Percentiles rank a stretch among this genome's conserved stretches.
Conservation (phyloP, 805 yeast genomes). For the Teunomyces kruisii region DNA sequence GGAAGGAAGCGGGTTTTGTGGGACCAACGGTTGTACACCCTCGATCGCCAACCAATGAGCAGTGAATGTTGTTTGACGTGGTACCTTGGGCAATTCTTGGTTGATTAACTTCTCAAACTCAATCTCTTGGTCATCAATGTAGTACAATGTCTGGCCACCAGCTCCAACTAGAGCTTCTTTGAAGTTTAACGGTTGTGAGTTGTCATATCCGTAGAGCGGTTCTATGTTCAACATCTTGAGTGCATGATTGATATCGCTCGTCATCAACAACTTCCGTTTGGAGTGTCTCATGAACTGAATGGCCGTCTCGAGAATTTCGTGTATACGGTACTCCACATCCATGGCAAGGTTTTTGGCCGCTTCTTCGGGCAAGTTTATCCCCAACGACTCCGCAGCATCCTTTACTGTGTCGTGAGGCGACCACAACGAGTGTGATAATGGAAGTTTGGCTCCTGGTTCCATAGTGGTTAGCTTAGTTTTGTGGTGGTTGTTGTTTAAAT, state of each 20-base stretch:
- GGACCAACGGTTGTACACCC: slow-evolving; percentile 97
- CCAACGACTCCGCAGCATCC: slow-evolving; percentile 92
- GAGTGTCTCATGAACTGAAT: slow-evolving; percentile 94
- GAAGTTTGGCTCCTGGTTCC: slow-evolving; percentile 46
- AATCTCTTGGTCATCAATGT: slow-evolving; percentile 87
- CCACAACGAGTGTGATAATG: slow-evolving; percentile 89
- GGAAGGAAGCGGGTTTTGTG: slow-evolving; percentile 86
- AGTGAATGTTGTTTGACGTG: slow-evolving; percentile 87
- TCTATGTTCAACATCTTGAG: slow-evolving; percentile 85
- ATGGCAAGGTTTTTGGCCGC: slow-evolving; percentile 93
- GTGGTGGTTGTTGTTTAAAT: neutral
- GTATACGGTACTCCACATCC: slow-evolving; percentile 98
- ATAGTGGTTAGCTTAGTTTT: slow-evolving; percentile 12
- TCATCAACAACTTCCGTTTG: slow-evolving; percentile 76
- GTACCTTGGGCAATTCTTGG: slow-evolving; percentile 93
- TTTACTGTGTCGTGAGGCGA: slow-evolving; percentile 95
- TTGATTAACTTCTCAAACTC: slow-evolving; percentile 93
- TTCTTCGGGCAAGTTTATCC: slow-evolving; percentile 83
- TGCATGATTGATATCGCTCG: slow-evolving; percentile 80
- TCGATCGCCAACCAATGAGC: slow-evolving; percentile 98
- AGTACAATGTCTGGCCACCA: slow-evolving; percentile 90
- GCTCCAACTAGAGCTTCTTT: slow-evolving; percentile 81
- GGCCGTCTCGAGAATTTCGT: slow-evolving; percentile 94
- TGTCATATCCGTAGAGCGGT: slow-evolving; percentile 88
- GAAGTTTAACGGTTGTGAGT: slow-evolving; percentile 67